Percentiles rank a stretch among this genome's conserved stretches.
Conservation (phyloP, 2,329 filamentous ascomycete species). For the Stachybotrys echinatus region DNA sequence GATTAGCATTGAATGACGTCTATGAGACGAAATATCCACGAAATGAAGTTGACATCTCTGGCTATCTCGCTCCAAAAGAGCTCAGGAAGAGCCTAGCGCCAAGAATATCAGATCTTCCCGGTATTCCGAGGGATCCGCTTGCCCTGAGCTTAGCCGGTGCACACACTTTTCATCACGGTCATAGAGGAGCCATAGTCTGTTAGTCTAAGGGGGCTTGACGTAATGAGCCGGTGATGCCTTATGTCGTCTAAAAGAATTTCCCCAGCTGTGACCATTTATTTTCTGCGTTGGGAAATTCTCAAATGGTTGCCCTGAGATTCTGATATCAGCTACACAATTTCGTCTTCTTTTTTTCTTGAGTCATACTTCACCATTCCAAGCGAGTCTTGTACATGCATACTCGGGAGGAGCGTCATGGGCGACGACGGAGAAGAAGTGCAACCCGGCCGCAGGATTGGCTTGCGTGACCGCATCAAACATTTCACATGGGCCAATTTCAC, state of each 20-base stretch:
- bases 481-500: slow-evolving; percentile 27
- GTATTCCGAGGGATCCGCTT: not conserved
- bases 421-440: not conserved
- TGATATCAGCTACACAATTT: not conserved
- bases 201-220: not conserved
- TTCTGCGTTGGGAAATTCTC: not conserved
- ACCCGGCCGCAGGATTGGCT: slow-evolving; percentile 5
- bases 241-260: too few species aligned
- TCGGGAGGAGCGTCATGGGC: not conserved
- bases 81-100: not conserved
- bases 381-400: too few species aligned
- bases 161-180: not conserved
- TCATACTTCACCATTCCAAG: not conserved
- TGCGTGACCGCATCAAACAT: slow-evolving; percentile 16
- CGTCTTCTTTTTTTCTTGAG: not conserved
- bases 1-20: too few species aligned
- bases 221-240: too few species aligned
- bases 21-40: too few species aligned
- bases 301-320: not conserved
- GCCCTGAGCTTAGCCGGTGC: not conserved
- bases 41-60: too few species aligned
- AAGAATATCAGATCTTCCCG: not conserved
- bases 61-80: too few species aligned
- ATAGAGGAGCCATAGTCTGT: not conserved
- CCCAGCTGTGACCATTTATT: not conserved